phyloP scores from a whole-genome alignment of 768 basidiomycete genomes.

The Pleurotus eryngii region DNA sequence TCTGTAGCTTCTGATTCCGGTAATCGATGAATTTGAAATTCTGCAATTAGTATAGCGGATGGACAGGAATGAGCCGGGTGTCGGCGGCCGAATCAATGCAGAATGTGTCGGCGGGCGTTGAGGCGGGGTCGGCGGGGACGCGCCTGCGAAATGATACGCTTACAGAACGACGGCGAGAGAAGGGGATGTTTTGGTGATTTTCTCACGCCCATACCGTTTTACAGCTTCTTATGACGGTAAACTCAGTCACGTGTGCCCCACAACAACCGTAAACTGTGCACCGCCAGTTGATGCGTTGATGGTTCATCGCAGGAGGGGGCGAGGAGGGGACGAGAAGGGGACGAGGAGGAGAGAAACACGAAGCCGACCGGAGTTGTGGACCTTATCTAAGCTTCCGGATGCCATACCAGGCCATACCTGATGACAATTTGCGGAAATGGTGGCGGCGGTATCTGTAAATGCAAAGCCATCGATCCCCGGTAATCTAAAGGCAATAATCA shows the following conservation, averaged over 20 bases:
- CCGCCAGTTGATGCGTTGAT: not conserved
- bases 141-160: not conserved
- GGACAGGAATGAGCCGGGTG: too few species aligned
- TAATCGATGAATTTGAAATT: not conserved
- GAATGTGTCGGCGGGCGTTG: too few species aligned
- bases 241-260: not conserved
- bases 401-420: too few species aligned
- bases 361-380: not conserved
- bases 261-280: not conserved
- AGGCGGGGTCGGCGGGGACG: not conserved
- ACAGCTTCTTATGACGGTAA: conserved; percentile 1
- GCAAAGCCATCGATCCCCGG: not conserved
- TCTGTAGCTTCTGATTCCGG: not conserved
- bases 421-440: not conserved
- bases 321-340: not conserved
- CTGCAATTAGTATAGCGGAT: not conserved
- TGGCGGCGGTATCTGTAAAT: not conserved
- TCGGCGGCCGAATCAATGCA: too few species aligned
- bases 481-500: not conserved
- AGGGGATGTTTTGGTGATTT: not conserved
- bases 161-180: not conserved
- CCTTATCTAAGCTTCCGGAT: too few species aligned
- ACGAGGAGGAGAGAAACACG: not conserved
- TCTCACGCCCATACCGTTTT: not conserved
- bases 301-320: not conserved